Evolutionary conservation across 225 moss, liverwort and hornwort genomes (phyloP), one percentile per base, ranked within the genome.

Genomic region (Sphagnum contortum): DNA sequence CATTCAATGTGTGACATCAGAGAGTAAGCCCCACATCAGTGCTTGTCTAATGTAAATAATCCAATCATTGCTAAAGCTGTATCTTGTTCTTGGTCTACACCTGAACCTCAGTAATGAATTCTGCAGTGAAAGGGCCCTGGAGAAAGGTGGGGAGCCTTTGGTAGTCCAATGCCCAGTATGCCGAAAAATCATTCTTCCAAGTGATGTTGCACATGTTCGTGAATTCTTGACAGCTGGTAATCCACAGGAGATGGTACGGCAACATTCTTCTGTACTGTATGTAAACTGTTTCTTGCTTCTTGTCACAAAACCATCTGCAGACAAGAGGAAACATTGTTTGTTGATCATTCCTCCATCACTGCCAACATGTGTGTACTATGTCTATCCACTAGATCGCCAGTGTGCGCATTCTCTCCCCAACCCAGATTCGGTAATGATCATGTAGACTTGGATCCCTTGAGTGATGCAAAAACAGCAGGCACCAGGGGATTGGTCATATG

Each of bases 141-240:
- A 29, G 9, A 48, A 7, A 51, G 44, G 11, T 44, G 45, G 49
- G n/a, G 71, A 75, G 51, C 63, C 67, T 9, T 57, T 70, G 14
- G 52, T 57, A 4, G 71, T 85, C 46, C 75, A 69, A 49, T 85
- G 84, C 66, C 84, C 84, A 13, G 76, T 85, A 7, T 85, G 81
- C 59, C 81, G 84, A 48, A 68, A 70, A 57, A 49, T 78, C 46
- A 70, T 85, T 68, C 68, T 63, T 46, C 55, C 71, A 47, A 66
- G 76, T 55, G 84, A 85, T 55, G 63, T 85, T 9, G 75, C 78
- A 9, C 84, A 74, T 74, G 80, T 78, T 50, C 67, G 48, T 49
- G 67, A 75, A 3, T 78, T 54, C 64, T 67, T 77, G 5, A 66
- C 60, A 46, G 60, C 67, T 64, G 62, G 66, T 29, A 54, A 44